These are phyloP conservation scores for Citropsis articulata DNA, from an alignment of 345 rosid genomes.

Conservation along the genomic window DNA sequence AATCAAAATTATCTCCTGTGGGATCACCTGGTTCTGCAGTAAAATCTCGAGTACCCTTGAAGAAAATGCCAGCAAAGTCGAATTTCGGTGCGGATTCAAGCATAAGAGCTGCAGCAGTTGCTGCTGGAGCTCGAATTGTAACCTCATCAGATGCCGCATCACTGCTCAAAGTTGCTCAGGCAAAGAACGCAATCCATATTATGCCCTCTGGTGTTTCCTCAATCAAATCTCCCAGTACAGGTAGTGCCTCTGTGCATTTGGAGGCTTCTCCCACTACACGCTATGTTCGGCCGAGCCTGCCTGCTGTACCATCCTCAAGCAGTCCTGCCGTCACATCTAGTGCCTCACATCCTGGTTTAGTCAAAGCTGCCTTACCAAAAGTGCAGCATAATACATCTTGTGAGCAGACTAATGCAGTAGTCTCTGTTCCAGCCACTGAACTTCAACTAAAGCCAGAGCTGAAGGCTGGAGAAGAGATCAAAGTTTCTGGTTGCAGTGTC, in stretches of 20 bases:
- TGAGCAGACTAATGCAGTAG: conserved; percentile 27
- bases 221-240: conserved; percentile 34
- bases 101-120: conserved; percentile 73
- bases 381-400: conserved; percentile 31
- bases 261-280: conserved; percentile 36
- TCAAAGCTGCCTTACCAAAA: conserved; percentile 30
- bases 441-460: conserved; percentile 28
- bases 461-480: conserved; percentile 18
- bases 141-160: conserved; percentile 52
- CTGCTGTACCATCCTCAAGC: conserved; percentile 29
- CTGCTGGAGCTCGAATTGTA: conserved; percentile 78
- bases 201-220: conserved; percentile 47
- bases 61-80: conserved; percentile 35
- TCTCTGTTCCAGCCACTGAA: conserved; percentile 22
- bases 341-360: conserved; percentile 23
- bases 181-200: conserved; percentile 49
- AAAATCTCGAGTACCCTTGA: conserved; percentile 43
- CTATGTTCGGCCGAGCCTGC: conserved; percentile 18
- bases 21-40: conserved; percentile 30
- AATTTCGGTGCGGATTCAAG: conserved; percentile 42
- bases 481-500: conserved; percentile 15
- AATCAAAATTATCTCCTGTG: conserved; percentile 29
- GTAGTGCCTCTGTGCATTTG: conserved; percentile 29
- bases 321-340: conserved; percentile 27
- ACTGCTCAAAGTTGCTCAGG: conserved; percentile 55